Base-by-base conservation (phyloP, 441 rosid genomes). In the Populus tomentosa region DNA sequence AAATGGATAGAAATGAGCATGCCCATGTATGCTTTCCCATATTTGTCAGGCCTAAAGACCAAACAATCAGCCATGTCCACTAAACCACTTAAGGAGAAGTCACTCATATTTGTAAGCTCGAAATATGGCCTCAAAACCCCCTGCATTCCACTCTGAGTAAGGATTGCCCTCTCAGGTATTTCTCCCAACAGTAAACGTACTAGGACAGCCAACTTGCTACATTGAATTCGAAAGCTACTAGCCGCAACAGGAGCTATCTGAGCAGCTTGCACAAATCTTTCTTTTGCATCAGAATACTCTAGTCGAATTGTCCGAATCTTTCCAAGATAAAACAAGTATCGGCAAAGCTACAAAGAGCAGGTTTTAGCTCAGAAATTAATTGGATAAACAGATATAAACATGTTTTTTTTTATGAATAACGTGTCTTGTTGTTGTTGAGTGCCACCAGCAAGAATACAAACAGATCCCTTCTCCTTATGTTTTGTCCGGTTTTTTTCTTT, bases 221-320 rank as follows among this genome's bases (percentile, higher is more conserved):
- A 90, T 70, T 86, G 91, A 76, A 91, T 82, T 70, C 91, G 89
- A 71, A 91, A 91, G 61, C 96, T 91, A 75, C 86, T 92, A 23
- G 96, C 91, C 59, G 92, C 88, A 40, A 83, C 80, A 30, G 92
- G 92, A 28, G 91, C 91, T 84, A 87, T 91, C 53, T 92, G 81
- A 56, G 90, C 94, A 81, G 94, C 96, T 80, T 91, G 90, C 74
- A 85, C 90, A 74, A 91, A 92, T 72, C 91, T 84, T 74, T 91
- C 96, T 82, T 89, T 90, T 67, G 91, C 96, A 82, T 91, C 96
- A 3, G 94, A 89, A 81, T 91, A 90, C 82, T 90, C 96, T 87
- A 91, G 68, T 78, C 88, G 89, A 76, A 91, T 91, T 9, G 94
- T 91, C 76, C 92, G 85, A 67, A 91, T 91, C 86, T 91, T 90